phyloP scores from a whole-genome alignment of 202 grass and related monocot genomes.

The Miscanthus sacchariflorus region DNA sequence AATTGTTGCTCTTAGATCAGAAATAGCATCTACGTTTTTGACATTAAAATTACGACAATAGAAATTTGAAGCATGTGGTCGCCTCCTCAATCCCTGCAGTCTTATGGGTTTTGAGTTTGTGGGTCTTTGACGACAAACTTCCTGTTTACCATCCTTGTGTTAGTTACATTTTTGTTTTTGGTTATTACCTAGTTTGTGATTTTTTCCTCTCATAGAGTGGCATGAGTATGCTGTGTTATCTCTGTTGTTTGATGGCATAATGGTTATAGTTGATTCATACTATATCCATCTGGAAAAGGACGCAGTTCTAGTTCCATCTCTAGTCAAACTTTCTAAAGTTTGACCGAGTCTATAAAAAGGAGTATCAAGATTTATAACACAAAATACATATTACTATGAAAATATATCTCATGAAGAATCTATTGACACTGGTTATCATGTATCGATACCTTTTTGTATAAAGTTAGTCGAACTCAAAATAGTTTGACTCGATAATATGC shows the following conservation, averaged over 20 bases:
- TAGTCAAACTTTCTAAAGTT: neutral
- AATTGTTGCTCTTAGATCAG: constrained; percentile 13
- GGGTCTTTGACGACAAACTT: neutral
- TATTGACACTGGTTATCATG: neutral
- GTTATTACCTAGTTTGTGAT: neutral
- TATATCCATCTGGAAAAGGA: neutral
- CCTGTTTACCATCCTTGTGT: neutral
- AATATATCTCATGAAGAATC: neutral
- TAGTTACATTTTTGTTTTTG: neutral
- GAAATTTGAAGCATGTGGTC: neutral
- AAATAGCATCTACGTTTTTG: neutral
- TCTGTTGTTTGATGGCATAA: neutral
- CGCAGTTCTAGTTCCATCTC: neutral
- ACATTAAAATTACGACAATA: neutral
- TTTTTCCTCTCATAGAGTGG: neutral
- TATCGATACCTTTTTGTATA: neutral
- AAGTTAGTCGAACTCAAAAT: neutral
- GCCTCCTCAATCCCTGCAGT: neutral
- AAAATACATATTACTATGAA: neutral
- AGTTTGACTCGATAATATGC: neutral
- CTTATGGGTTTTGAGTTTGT: neutral
- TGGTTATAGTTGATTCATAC: neutral
- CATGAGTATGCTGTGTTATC: neutral
- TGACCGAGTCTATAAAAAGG: neutral
- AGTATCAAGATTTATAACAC: neutral